Base-by-base conservation (phyloP, 306 rosid genomes). In the Cucurbita moschata region DNA sequence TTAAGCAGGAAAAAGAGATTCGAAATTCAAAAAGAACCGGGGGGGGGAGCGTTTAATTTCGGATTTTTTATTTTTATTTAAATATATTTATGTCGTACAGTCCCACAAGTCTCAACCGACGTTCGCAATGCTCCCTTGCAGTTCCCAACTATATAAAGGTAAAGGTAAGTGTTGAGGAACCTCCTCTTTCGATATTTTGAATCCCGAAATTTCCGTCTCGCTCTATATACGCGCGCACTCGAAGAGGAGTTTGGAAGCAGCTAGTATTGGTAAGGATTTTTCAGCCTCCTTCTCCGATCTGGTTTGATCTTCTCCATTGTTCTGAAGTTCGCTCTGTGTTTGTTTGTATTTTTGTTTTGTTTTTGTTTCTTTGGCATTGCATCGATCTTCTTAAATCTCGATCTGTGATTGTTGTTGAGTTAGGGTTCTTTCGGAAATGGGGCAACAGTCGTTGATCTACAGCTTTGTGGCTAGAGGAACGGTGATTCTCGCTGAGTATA, bases 401-500 rank as follows among this genome's bases (percentile, higher is more conserved):
- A 70, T 73, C 63, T 72, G 62, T 80, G 79, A 77, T 73, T 84
- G 77, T 50, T 61, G n/a, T 52, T 52, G 46, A 39, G 44, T 15
- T 38, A 46, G 44, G 54, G 5, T 43, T 56, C 54, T 39, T 43
- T 73, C 13, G 77, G 61, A 85, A 50, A 87, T 92, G 98, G 96
- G 93, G 74, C 93, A 93, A 59, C 96, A 93, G 80, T 82, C 93
- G 74, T 77, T 93, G 93, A 93, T 93, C 86, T 93, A 93, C 73
- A 93, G 98, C 85, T 90, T 93, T 76, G 98, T 93, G 71, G 96
- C 98, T 72, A 88, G 98, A 55, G 98, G 98, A 16, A 86, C 84
- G 39, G 70, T 87, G 76, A n/a, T 93, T 65, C 91, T 93, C 43
- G 91, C 89, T 5, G 98, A 93, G 77, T 93, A 79, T 80, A 93